A percentile compares a stretch with the other conserved stretches of the same genome.
phyloP scores from a whole-genome alignment of 169 alveolate genomes.

The Plasmodium yoelii region DNA sequence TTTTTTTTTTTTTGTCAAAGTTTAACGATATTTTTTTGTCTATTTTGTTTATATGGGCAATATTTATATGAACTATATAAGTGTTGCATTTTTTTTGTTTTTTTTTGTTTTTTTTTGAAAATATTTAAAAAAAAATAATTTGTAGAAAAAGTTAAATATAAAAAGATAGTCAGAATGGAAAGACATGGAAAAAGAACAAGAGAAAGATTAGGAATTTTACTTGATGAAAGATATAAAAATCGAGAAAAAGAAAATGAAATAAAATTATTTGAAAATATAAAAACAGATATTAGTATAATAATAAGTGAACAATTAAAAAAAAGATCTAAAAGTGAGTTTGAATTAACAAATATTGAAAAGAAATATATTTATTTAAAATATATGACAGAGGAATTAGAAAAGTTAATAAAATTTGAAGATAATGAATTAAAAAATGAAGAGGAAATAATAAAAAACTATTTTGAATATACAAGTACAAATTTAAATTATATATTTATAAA shows the following conservation, averaged over 20 bases:
- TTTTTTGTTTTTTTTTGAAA: too few relatives aligned
- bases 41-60: too few relatives aligned
- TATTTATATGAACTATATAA: too few relatives aligned
- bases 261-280: constrained; percentile 76
- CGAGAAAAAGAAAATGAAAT: constrained; percentile 53
- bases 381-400: constrained; percentile 57
- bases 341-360: constrained; percentile 52
- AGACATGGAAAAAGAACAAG: constrained; percentile 11
- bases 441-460: constrained; percentile 47
- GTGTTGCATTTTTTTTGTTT: too few relatives aligned
- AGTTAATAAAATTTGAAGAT: constrained; percentile 15
- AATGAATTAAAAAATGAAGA: constrained; percentile 46
- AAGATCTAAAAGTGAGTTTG: constrained; percentile 49
- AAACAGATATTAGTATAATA: constrained; percentile 70
- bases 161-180: constrained; percentile 6
- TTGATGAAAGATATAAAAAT: constrained; percentile 14
- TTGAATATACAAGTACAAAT: constrained; percentile 72
- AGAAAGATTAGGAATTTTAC: background rate
- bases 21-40: too few relatives aligned
- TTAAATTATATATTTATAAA: constrained; percentile 52
- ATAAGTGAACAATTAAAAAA: constrained; percentile 59
- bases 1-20: too few relatives aligned
- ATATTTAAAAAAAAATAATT: too few relatives aligned
- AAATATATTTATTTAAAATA: constrained; percentile 59
- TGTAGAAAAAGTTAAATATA: too few relatives aligned